Percentiles rank a stretch among this genome's conserved stretches.
These are phyloP conservation scores for Alternaria atra DNA, from an alignment of 2,329 filamentous ascomycete species.

Conservation along the genomic window DNA sequence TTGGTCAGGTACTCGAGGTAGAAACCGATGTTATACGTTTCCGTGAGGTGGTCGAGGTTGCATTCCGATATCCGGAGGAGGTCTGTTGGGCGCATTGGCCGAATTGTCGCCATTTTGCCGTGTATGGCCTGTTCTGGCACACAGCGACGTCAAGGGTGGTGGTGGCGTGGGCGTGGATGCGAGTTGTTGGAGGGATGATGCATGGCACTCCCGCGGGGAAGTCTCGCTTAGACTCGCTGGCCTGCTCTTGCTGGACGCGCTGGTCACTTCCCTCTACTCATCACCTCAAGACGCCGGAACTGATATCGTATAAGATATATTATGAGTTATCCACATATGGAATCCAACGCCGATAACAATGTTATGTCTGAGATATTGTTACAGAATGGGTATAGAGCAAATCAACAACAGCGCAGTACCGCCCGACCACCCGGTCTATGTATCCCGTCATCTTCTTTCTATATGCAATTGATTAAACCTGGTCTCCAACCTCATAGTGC, in stretches of 20 bases:
- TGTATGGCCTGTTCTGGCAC: not conserved
- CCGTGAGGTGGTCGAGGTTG: constrained; percentile 95
- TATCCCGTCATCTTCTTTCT: not conserved
- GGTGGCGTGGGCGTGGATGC: not conserved
- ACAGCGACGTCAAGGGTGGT: not conserved
- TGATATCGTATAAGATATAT: not conserved
- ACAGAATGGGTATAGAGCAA: constrained; percentile 28
- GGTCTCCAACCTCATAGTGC: not conserved
- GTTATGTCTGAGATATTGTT: constrained; percentile 4
- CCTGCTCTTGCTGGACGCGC: not conserved
- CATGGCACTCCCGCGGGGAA: constrained; percentile 26
- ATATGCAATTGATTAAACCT: not conserved
- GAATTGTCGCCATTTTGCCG: constrained; percentile 77
- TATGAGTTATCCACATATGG: not conserved
- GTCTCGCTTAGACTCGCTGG: constrained; percentile 26
- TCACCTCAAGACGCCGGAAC: not conserved
- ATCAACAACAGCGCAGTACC: constrained; percentile 20
- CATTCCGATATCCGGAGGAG: constrained; percentile 90
- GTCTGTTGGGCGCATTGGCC: constrained; percentile 74
- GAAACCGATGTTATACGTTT: constrained; percentile 95
- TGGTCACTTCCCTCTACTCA: not conserved
- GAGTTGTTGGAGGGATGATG: constrained; percentile 3
- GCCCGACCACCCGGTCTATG: constrained; percentile 6
- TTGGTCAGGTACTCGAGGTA: constrained; percentile 95
- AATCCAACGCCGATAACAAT: not conserved